These are phyloP conservation scores for Henckelia pumila DNA, from an alignment of 257 asterid genomes.

Conservation along the genomic window DNA sequence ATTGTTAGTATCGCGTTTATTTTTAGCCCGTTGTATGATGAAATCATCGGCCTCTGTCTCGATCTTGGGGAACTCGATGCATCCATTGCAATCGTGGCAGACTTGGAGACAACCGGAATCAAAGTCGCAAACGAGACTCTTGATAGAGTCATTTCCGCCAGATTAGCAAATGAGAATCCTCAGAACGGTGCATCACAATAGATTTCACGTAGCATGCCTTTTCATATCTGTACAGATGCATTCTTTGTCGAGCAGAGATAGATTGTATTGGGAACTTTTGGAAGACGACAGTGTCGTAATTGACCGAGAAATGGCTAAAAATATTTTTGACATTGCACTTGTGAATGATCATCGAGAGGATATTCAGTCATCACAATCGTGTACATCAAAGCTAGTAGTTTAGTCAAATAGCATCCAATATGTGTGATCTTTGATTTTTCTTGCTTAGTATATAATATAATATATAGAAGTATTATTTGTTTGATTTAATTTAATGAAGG, in stretches of 20 bases:
- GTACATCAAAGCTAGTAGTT: no score
- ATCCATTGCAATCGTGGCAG: constrained; percentile 85
- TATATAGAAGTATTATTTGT: no score
- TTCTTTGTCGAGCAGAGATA: neutral
- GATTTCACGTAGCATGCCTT: constrained; percentile 6
- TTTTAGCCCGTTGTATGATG: constrained; percentile 83
- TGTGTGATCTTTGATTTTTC: no score
- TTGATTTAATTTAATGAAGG: no score
- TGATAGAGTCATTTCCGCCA: constrained; percentile 79
- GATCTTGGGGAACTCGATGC: constrained; percentile 98
- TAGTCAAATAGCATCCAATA: no score
- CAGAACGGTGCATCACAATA: constrained; percentile 35
- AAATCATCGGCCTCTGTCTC: constrained; percentile 63
- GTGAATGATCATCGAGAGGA: no score
- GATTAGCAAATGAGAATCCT: constrained; percentile 51
- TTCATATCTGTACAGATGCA: constrained; percentile 27
- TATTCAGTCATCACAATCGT: no score
- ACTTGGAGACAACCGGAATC: constrained; percentile 88
- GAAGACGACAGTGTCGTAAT: neutral
- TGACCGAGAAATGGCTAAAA: no score
- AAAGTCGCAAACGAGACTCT: constrained; percentile 84
- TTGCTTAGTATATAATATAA: no score
- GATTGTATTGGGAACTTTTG: neutral
- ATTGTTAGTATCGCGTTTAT: constrained; percentile 19
- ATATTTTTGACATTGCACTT: no score